Evolutionary conservation across 768 basidiomycete species (phyloP), one percentile per base, ranked within the genome.

Genomic region (Termitomyces sp.): DNA sequence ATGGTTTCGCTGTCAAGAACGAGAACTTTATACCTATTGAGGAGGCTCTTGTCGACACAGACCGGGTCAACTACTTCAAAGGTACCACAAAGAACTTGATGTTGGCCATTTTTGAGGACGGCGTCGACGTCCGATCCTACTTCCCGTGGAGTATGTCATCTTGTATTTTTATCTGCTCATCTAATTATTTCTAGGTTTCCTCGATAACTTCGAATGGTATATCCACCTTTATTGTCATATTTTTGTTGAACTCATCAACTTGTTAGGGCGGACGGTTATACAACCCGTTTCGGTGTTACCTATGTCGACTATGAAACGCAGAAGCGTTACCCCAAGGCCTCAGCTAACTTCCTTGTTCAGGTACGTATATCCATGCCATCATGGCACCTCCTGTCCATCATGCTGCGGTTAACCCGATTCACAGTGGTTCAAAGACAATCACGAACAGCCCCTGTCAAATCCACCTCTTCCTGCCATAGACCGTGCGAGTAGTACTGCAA

Each of bases 121-220:
- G 82, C 30, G 83, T 89, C 20, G 83, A 86, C 50, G 71, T 87
- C 55, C 69, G 77, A 32, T 76, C 80, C 1, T 89, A 88, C 68
- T 87, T 88, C 74, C 81, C 85, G 1, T 87, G 86, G 86, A 86
- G 84, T 85, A 59, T 46, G 83, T 43, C 33, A 30, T 45, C 39
- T n/a, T 33, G 37, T 42, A 18, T 36, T 37, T 56, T 53, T 24
- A 24, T 7, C 24, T 26, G 16, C 22, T n/a, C n/a, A 24, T 33
- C 57, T n/a, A 55, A 53, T 37, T 50, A 39, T n/a, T 46, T n/a
- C 18, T 54, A 85, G 83, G 84, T 73, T 76, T 88, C 65, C 67
- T 89, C 44, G 86, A 88, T 65, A 88, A 88, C 70, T 87, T 88
- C 60, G 87, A 89, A 71, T 87, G 87, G 84, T 77, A 61, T 34